Base-by-base conservation (phyloP, 2,329 filamentous ascomycete species). In the Helminthosporium solani region DNA sequence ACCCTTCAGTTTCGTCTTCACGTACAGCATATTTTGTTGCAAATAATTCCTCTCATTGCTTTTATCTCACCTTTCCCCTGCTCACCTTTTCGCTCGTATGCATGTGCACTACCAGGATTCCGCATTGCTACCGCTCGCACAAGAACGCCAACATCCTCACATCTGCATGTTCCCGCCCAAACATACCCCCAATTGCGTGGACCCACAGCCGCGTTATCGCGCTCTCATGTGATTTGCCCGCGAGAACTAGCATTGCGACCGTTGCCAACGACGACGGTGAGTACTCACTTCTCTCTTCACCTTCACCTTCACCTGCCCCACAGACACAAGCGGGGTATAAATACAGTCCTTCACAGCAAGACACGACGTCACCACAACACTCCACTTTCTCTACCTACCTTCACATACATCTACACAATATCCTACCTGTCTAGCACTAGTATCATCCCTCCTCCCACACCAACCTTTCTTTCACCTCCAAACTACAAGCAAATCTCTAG, bases 261-360 rank as follows among this genome's bases (percentile, higher is more conserved):
- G 37, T 41, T 34, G 37, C 30, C 18, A 41, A 33, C 20, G 23
- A 31, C 20, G 45, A 44, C 27, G 28, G n/a, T n/a, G n/a, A n/a
- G n/a, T n/a, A n/a, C n/a, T n/a, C n/a, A n/a, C 23, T 6, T 9
- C 6, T 6, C 23, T 6, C 6, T 9, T 25, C 23, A 9, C 5
- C 23, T 25, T 25, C 23, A 25, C 23, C 23, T 25, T 25, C 23
- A 25, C 23, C 23, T 25, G 23, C 6, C 23, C 23, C 5, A 25
- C 6, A 9, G 23, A 25, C 5, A 9, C 9, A 25, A 25, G 23
- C 9, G 23, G 23, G 23, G 23, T 25, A 25, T 25, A 25, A 25
- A 25, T 6, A 25, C 23, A 25, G 23, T 9, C 23, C 23, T 6
- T 25, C 23, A 6, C 30, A 33, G 30, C 6, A 9, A 25, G 23